Percentiles rank a stretch among this genome's conserved stretches.
Evolutionary conservation across 495 filamentous ascomycete genomes (phyloP).

Genomic region (Penicillium waksmanii): DNA sequence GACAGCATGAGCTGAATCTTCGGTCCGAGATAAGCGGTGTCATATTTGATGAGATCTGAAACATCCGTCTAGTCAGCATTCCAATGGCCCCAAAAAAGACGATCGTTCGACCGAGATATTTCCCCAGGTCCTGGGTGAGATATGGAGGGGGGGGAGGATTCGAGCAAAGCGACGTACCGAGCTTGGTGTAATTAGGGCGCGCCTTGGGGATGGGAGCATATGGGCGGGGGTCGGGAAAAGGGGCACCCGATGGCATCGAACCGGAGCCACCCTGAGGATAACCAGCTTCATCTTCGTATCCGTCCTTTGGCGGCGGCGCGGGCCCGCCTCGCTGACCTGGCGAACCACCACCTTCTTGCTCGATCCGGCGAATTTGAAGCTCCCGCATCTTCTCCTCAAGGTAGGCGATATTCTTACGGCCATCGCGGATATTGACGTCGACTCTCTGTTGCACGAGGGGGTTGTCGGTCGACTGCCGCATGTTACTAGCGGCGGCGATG

Average conservation of each 20-base stretch:
- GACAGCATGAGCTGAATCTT: conserved; percentile 99
- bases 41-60: conserved; percentile 97
- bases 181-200: conserved; percentile 90
- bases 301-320: conserved; percentile 71
- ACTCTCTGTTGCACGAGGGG: conserved; percentile 83
- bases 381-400: conserved; percentile 89
- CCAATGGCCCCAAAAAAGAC: conserved; percentile 8
- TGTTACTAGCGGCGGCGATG: conserved; percentile 89
- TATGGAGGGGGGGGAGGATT: neutral
- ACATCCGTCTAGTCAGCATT: conserved; percentile 18
- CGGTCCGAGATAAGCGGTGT: conserved; percentile 91
- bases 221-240: conserved; percentile 76
- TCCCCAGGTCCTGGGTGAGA: conserved; percentile 4
- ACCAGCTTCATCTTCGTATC: conserved; percentile 51
- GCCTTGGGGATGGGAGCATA: conserved; percentile 69
- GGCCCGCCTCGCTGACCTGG: conserved; percentile 47
- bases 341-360: conserved; percentile 54
- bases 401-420: conserved; percentile 88
- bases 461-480: conserved; percentile 95
- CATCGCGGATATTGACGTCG: conserved; percentile 91
- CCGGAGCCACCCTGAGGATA: conserved; percentile 63
- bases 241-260: conserved; percentile 81
- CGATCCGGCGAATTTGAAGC: conserved; percentile 77
- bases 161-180: conserved; percentile 65
- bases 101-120: neutral